Percentiles rank a stretch among this genome's conserved stretches.
phyloP scores from a whole-genome alignment of 371 early-diverging fungal genomes.

The Mortierella sp. region DNA sequence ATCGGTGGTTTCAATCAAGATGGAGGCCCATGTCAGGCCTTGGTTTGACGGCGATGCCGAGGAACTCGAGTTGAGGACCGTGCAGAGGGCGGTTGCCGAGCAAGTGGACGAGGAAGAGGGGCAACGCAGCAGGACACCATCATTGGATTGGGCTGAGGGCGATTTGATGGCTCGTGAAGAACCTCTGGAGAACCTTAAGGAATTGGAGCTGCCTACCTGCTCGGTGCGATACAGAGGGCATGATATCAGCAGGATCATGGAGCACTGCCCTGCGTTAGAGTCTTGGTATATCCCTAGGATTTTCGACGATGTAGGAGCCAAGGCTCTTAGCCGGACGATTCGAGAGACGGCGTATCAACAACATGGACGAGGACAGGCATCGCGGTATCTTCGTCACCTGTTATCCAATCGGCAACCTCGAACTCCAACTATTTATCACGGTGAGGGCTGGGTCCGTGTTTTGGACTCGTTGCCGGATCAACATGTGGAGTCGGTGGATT shows the following conservation, averaged over 20 bases:
- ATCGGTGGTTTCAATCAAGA: not conserved
- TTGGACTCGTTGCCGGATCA: not conserved
- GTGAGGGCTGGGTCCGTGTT: not conserved
- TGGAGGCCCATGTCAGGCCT: not conserved
- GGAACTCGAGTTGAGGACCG: not conserved
- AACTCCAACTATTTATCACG: not conserved
- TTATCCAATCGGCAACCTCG: not conserved
- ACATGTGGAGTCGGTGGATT: not conserved
- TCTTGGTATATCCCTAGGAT: not conserved
- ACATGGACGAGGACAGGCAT: not conserved
- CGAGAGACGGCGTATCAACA: not conserved
- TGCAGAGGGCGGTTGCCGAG: not conserved
- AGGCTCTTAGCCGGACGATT: not conserved
- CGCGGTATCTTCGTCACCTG: not conserved
- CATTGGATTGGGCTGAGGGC: not conserved
- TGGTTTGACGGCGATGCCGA: not conserved
- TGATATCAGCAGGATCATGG: not conserved
- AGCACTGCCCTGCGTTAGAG: not conserved
- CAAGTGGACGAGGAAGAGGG: not conserved
- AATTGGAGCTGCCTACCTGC: not conserved
- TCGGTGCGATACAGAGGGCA: not conserved
- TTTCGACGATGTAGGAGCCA: not conserved
- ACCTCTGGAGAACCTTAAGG: not conserved
- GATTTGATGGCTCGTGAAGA: not conserved
- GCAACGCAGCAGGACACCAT: not conserved